Evolutionary conservation across 2,329 filamentous ascomycete genomes (phyloP), one percentile per base, ranked within the genome.

Genomic region (Dendrostoma leiphaemia): DNA sequence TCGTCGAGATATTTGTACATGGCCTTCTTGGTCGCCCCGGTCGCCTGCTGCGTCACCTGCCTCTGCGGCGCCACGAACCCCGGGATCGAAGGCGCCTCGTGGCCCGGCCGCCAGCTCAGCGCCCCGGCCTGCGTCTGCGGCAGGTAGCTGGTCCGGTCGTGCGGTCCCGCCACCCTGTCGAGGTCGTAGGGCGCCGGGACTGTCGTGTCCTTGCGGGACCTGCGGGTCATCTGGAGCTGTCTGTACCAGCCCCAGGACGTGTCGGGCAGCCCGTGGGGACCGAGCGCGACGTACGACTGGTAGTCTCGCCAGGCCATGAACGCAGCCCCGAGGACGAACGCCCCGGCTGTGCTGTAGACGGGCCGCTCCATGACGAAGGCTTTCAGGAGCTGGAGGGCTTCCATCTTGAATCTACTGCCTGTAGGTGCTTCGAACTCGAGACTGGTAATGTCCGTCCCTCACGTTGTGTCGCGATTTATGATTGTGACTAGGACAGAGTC

Each of bases 51-150:
- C 1, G 53, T 65, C 12, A 63, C 67, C 61, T 74, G 72, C 2
- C 72, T 69, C 61, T 75, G 72, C 5, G 72, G 72, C 12, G 66
- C 66, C 1, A 70, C 65, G 48, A 67, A 69, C 1, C 54, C 35
- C 0, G 71, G 71, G 13, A 75, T 65, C 3, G 45, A 19, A 4
- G 54, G 54, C 4, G 45, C 24, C 26, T 56, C 49, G 23, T 51
- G 24, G 48, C 62, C 40, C 52, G 56, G n/a, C 5, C 37, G 37
- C 60, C 59, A 35, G 43, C 49, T 44, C 52, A 54, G 15, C 26
- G 49, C 54, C 13, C 15, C 26, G 5, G 17, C 29, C 13, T 53
- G 34, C 12, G 48, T 29, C 23, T 34, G 29, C 44, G 34, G 26
- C 15, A 62, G 49, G 47, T 59, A 59, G 51, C 51, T 49, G 47